Evolutionary conservation across 148 eudicot genomes (phyloP).

Genomic region (Chenopodium album): DNA sequence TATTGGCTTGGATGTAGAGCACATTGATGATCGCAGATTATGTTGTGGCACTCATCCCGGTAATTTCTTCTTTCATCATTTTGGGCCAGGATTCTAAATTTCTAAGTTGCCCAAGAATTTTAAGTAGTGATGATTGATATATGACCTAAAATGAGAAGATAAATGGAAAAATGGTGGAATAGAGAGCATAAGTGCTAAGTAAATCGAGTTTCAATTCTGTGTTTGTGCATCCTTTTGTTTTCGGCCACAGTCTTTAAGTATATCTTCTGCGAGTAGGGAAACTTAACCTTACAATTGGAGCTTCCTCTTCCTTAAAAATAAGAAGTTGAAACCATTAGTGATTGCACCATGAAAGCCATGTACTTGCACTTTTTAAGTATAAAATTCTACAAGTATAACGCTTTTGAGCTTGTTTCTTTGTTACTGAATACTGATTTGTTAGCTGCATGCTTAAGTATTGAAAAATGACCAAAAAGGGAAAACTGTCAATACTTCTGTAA

Average conservation of each 20-base stretch:
- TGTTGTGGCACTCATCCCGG: conserved; percentile 95
- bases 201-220: not conserved
- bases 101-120: not conserved
- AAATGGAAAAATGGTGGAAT: not conserved
- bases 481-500: not conserved
- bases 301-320: too few species aligned
- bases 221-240: not conserved
- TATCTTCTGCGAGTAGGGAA: not conserved
- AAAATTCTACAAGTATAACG: not conserved
- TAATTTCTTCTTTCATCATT: conserved; percentile 24
- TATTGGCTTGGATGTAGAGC: conserved; percentile 86
- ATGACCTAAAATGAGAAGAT: not conserved
- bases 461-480: not conserved
- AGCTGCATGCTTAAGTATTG: not conserved
- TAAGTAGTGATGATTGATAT: not conserved
- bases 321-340: too few species aligned
- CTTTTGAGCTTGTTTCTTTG: not conserved
- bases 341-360: too few species aligned
- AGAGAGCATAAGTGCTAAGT: not conserved
- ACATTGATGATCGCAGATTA: conserved; percentile 74
- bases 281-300: not conserved
- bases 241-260: not conserved
- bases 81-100: not conserved
- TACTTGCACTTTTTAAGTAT: too few species aligned
- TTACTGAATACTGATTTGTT: not conserved